These are phyloP conservation scores for Chrysanthemum seticuspe DNA, from an alignment of 129 eudicot species.

Conservation along the genomic window DNA sequence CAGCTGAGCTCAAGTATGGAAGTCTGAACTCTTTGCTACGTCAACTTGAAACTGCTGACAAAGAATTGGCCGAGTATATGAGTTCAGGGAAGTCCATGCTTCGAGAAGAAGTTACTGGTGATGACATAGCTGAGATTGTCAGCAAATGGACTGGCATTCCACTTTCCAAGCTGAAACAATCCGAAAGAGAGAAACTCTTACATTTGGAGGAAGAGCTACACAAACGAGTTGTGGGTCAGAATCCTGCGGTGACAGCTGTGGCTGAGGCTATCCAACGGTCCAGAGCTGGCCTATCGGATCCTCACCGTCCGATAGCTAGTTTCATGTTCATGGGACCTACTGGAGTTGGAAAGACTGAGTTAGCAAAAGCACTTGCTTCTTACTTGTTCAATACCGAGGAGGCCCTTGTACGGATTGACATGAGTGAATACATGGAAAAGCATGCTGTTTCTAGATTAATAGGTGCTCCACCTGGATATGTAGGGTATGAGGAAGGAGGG, in stretches of 20 bases:
- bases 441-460: slow-evolving; percentile 87
- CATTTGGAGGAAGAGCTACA: slow-evolving; percentile 83
- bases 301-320: slow-evolving; percentile 97
- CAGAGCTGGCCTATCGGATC: slow-evolving; percentile 96
- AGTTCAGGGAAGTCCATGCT: slow-evolving; percentile 97
- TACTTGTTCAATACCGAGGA: slow-evolving; percentile 95
- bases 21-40: slow-evolving; percentile 79
- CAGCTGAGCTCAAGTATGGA: slow-evolving; percentile 95
- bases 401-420: slow-evolving; percentile 94
- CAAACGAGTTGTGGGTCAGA: slow-evolving; percentile 91
- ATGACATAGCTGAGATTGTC: slow-evolving; percentile 91
- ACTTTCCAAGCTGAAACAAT: slow-evolving; percentile 87
- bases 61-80: slow-evolving; percentile 77
- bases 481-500: slow-evolving; percentile 99
- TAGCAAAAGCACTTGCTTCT: slow-evolving; percentile 95
- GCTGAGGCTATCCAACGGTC: slow-evolving; percentile 99
- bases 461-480: slow-evolving; percentile 99
- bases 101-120: slow-evolving; percentile 96
- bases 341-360: slow-evolving; percentile 96
- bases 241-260: slow-evolving; percentile 90
- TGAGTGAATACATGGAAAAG: slow-evolving; percentile 99
- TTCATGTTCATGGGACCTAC: slow-evolving; percentile 99
- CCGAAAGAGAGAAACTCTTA: slow-evolving; percentile 79
- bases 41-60: slow-evolving; percentile 89
- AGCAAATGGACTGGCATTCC: slow-evolving; percentile 99